Evolutionary conservation across 2,329 filamentous ascomycete genomes (phyloP), one percentile per base, ranked within the genome.

Genomic region (Calonectria leucothoes): DNA sequence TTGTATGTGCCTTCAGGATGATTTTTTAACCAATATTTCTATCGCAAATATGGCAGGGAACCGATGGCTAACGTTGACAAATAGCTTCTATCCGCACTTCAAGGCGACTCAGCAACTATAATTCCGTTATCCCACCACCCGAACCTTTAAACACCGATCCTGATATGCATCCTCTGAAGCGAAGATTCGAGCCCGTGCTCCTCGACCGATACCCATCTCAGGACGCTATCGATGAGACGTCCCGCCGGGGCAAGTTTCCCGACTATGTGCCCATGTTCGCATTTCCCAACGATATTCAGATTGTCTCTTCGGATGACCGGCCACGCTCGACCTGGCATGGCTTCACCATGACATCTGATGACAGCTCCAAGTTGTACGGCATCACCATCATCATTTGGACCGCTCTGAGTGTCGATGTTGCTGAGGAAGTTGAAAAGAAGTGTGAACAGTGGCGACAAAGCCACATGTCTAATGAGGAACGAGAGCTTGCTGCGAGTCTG

Each of bases 221-320:
- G 82, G 91, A 92, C 76, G 94, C 95, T 82, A 89, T 92, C 27
- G 95, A 98, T 72, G 96, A 98, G 78, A 85, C 94, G 66, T 91
- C 94, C 78, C 90, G 94, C 80, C 91, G 97, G 81, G 95, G 95
- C 68, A 93, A 91, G 71, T 98, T 99, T 82, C 97, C 97, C 0
- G 97, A 99, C 82, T 99, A 98, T 81, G 95, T 99, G 23, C 97
- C 97, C 70, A 98, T 99, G 97, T 99, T 99, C 84, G 96, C 97
- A 68, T 99, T 98, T 81, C 97, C 97, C 57, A 98, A 98, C 84
- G 97, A 99, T 83, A 97, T 99, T 79, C 95, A 95, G 76, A 97
- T 99, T 66, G 95, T 98, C 12, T 98, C 97, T 1, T 96, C 96
- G 1, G 97, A 99, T 81, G 95, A 98, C 82, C 91, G 96, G 74